Evolutionary conservation across 2,329 filamentous ascomycete genomes (phyloP), one percentile per base, ranked within the genome.

Genomic region (Nannizzia gypsea): DNA sequence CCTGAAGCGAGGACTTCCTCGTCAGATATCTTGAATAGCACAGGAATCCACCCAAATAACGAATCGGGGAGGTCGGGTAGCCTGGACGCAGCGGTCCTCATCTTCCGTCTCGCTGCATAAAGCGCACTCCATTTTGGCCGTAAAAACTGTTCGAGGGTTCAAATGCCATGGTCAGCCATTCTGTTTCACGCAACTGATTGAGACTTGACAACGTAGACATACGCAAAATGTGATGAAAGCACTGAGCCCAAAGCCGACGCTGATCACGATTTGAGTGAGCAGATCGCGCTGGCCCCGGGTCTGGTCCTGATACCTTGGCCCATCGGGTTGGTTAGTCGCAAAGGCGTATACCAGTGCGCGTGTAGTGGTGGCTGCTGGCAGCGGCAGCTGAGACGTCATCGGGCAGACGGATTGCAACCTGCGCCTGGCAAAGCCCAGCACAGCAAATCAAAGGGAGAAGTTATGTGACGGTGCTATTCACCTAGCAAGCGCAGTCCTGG

Each of bases 1-100:
- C 92, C 92, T 20, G 90, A 92, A 15, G 88, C 85, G 58, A 99
- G 79, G 3, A 99, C 84, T 73, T 97, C 88, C 69, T 95, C 86
- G 65, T 97, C 91, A 1, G 85, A 89, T 63, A 99, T 88, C 65
- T 76, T 83, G 76, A 90, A 93, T 44, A 99, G 76, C 2, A 85
- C 84, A 1, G 90, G 85, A 54, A 99, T 93, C 93, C 93, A 99
- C 68, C 92, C 92, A 66, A 97, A 88, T 69, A 95, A 85, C 52
- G 83, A 87, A 69, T 91, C 83, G 17, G 92, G 89, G 8, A 99
- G 81, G 36, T 86, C 80, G 5, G 93, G 95, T 20, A 97, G 79
- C 31, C 80, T 72, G 1, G 80, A 80, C 15, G 81, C 81, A n/a
- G 80, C 79, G 69, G 85, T 79, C 66, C 83, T 83, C 64, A 88